These are phyloP conservation scores for Haematococcus lacustris DNA, from an alignment of 139 green algal genomes.

Conservation along the genomic window DNA sequence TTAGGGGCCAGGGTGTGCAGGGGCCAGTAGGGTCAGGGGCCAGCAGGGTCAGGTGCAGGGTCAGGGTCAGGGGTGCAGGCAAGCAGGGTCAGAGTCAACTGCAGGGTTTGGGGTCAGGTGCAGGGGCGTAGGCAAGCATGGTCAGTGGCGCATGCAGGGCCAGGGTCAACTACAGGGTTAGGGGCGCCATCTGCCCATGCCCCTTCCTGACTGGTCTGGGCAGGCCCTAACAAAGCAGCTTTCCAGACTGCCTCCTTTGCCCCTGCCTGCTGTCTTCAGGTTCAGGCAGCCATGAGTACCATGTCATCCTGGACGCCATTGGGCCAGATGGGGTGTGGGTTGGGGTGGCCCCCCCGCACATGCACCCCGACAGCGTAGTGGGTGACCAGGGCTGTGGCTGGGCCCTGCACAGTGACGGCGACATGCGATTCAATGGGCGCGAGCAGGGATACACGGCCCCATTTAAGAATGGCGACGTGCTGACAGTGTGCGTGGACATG, in stretches of 20 bases:
- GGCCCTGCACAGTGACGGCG: conserved; percentile 52
- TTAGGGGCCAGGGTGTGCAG: too few species aligned
- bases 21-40: background rate
- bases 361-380: conserved; percentile 34
- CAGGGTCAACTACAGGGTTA: too few species aligned
- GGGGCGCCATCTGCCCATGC: too few species aligned
- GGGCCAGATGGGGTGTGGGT: conserved; percentile 57
- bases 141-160: too few species aligned
- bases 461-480: conserved; percentile 55
- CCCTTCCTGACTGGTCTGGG: too few species aligned
- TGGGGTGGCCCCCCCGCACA: conserved; percentile 35
- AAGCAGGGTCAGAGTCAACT: too few species aligned
- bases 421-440: conserved; percentile 39
- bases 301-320: conserved; percentile 54
- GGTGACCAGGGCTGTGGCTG: conserved; percentile 43
- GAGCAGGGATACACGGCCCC: conserved; percentile 46
- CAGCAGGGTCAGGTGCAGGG: background rate
- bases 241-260: background rate
- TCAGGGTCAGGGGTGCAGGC: background rate
- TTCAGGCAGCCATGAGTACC: conserved; percentile 44
- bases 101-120: too few species aligned
- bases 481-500: conserved; percentile 47
- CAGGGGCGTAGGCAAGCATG: too few species aligned
- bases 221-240: too few species aligned
- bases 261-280: background rate